Evolutionary conservation across 2,329 filamentous ascomycete species (phyloP).

Genomic region (Zasmidium citrigriseum): DNA sequence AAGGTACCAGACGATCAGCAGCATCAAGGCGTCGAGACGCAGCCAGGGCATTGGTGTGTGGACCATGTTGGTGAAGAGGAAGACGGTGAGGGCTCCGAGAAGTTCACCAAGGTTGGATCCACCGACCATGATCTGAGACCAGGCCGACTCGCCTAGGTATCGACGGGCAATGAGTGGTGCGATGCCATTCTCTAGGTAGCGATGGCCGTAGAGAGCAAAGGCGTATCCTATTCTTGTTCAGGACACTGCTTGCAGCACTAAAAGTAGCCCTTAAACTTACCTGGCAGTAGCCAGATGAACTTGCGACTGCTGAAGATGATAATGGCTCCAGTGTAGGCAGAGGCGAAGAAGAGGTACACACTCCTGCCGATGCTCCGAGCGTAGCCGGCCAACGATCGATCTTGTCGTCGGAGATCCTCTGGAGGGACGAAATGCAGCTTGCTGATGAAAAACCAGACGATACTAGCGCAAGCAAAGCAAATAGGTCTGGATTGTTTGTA

Average conservation of each 20-base stretch:
- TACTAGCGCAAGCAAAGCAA: slow-evolving; percentile 5
- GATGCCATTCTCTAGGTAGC: slow-evolving; percentile 8
- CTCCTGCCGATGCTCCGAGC: slow-evolving; percentile 2
- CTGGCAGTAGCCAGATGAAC: slow-evolving; percentile 9
- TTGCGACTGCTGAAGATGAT: slow-evolving; percentile 9
- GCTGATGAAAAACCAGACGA: slow-evolving; percentile 13
- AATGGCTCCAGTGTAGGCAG: slow-evolving; percentile 4
- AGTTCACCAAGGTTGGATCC: slow-evolving; percentile 11
- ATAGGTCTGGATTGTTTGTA: not conserved
- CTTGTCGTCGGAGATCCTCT: not conserved
- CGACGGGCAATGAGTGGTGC: slow-evolving; percentile 7
- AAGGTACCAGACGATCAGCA: slow-evolving; percentile 10
- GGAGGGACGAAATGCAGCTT: slow-evolving; percentile 7
- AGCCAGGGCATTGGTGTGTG: slow-evolving; percentile 14
- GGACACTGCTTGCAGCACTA: not conserved
- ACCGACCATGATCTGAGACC: slow-evolving; percentile 11
- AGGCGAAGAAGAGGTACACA: slow-evolving; percentile 9
- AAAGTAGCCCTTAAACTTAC: not conserved
- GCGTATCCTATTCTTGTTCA: not conserved
- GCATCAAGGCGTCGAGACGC: slow-evolving; percentile 4
- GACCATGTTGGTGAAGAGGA: slow-evolving; percentile 11
- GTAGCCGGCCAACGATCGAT: slow-evolving; percentile 4
- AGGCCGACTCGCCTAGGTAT: slow-evolving; percentile 11
- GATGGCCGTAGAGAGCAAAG: slow-evolving; percentile 1
- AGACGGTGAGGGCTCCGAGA: slow-evolving; percentile 5